phyloP scores from a whole-genome alignment of 2,329 filamentous ascomycete genomes.

The Hymenoscyphus albidus region DNA sequence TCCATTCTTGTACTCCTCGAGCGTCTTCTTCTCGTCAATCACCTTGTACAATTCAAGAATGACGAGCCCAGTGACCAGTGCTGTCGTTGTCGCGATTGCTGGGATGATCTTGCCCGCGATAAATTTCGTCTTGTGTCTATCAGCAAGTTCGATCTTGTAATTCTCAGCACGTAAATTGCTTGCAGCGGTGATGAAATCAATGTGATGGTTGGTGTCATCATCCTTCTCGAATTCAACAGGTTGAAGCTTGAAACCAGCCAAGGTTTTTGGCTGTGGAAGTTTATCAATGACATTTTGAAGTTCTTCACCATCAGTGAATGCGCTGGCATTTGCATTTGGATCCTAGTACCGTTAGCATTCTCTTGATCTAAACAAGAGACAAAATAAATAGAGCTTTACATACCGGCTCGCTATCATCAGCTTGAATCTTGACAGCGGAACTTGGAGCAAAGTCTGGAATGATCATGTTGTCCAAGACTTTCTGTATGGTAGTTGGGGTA shows the following conservation, averaged over 20 bases:
- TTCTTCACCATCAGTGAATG: slow-evolving; percentile 70
- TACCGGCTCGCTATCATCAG: slow-evolving; percentile 85
- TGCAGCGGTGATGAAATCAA: slow-evolving; percentile 96
- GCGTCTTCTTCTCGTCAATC: slow-evolving; percentile 89
- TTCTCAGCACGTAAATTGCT: slow-evolving; percentile 96
- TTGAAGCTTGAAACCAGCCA: slow-evolving; percentile 83
- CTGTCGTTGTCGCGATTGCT: slow-evolving; percentile 95
- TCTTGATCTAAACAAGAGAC: not conserved
- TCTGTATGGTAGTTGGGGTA: slow-evolving; percentile 67
- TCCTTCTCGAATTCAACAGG: slow-evolving; percentile 99
- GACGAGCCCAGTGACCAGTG: slow-evolving; percentile 89
- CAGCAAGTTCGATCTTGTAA: slow-evolving; percentile 91
- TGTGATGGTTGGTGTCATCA: slow-evolving; percentile 95
- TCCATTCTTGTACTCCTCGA: slow-evolving; percentile 99
- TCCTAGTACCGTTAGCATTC: slow-evolving; percentile 45
- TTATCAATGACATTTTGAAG: slow-evolving; percentile 67
- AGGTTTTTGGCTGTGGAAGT: slow-evolving; percentile 72
- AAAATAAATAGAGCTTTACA: slow-evolving; percentile 33
- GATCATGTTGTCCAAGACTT: slow-evolving; percentile 86
- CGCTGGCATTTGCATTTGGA: slow-evolving; percentile 63
- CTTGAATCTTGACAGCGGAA: slow-evolving; percentile 91
- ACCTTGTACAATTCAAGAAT: slow-evolving; percentile 95
- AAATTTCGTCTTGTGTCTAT: slow-evolving; percentile 98
- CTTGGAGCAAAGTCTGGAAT: slow-evolving; percentile 92
- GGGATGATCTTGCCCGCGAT: slow-evolving; percentile 99